These are phyloP conservation scores for Penicillium coffeae DNA, from an alignment of 495 filamentous ascomycete genomes.

Conservation along the genomic window DNA sequence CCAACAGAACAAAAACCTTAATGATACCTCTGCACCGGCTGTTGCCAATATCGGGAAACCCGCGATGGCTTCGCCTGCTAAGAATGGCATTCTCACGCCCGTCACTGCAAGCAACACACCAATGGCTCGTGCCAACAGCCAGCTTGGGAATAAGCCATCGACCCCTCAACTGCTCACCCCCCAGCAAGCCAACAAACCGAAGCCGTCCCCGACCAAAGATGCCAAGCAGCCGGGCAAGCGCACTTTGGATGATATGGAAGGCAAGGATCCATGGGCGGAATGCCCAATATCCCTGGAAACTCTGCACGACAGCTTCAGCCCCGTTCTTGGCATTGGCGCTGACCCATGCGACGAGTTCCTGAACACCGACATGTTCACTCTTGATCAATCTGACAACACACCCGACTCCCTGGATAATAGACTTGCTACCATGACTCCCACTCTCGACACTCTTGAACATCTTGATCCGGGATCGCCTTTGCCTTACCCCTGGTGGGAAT, in stretches of 20 bases:
- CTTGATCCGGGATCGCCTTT: too few species aligned
- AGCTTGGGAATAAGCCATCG: slow-evolving; percentile 33
- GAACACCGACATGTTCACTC: slow-evolving; percentile 41
- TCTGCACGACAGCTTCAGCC: slow-evolving; percentile 39
- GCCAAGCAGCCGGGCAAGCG: slow-evolving; percentile 25
- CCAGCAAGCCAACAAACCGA: slow-evolving; percentile 20
- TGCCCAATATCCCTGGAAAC: slow-evolving; percentile 39
- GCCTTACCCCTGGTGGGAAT: slow-evolving; percentile 1
- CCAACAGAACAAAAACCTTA: slow-evolving; percentile 20
- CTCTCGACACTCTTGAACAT: slow-evolving; percentile 29
- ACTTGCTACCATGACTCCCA: slow-evolving; percentile 35
- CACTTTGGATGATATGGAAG: slow-evolving; percentile 6
- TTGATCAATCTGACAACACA: slow-evolving; percentile 36
- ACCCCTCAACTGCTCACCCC: slow-evolving; percentile 47
- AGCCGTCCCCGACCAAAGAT: slow-evolving; percentile 25
- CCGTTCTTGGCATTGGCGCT: slow-evolving; percentile 22
- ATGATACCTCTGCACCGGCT: slow-evolving; percentile 9
- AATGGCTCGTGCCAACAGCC: slow-evolving; percentile 37
- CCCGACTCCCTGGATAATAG: slow-evolving; percentile 38
- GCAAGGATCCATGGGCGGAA: slow-evolving; percentile 40
- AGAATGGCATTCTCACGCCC: slow-evolving; percentile 37
- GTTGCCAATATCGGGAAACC: slow-evolving; percentile 17
- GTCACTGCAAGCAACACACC: slow-evolving; percentile 34
- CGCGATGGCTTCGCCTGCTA: slow-evolving; percentile 28
- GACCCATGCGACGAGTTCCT: slow-evolving; percentile 41